These are phyloP conservation scores for Ogataea zsoltii DNA, from an alignment of 805 yeast genomes.

Conservation along the genomic window DNA sequence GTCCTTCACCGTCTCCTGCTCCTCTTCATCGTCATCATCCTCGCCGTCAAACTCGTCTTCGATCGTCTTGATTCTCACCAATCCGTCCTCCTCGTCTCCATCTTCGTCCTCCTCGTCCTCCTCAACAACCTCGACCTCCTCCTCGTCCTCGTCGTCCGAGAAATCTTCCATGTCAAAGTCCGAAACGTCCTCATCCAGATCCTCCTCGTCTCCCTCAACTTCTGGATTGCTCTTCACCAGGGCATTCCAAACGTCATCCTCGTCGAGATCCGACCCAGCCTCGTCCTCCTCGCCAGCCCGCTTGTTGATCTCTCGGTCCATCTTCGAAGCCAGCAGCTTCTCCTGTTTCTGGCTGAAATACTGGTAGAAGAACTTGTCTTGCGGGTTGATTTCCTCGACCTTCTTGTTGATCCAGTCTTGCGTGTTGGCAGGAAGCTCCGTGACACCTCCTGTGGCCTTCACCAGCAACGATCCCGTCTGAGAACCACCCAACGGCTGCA, in stretches of 20 bases:
- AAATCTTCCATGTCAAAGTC: constrained; percentile 42
- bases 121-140: constrained; percentile 29
- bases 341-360: constrained; percentile 70
- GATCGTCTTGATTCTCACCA: constrained; percentile 26
- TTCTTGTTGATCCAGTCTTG: constrained; percentile 77
- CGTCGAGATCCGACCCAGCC: constrained; percentile 47
- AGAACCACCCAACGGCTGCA: constrained; percentile 95
- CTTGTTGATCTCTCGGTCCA: constrained; percentile 45
- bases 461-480: constrained; percentile 71
- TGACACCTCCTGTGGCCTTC: constrained; percentile 49
- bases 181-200: constrained; percentile 36
- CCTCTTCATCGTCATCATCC: constrained; percentile 31
- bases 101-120: constrained; percentile 37
- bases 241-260: constrained; percentile 61
- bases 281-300: constrained; percentile 46
- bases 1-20: constrained; percentile 27
- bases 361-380: constrained; percentile 84
- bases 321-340: constrained; percentile 36
- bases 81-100: constrained; percentile 35
- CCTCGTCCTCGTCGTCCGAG: constrained; percentile 35
- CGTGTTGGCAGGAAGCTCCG: constrained; percentile 74
- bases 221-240: constrained; percentile 59
- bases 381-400: constrained; percentile 71
- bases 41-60: constrained; percentile 34
- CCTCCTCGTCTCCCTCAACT: constrained; percentile 48